phyloP scores from a whole-genome alignment of 148 eudicot species.

The Rhododendron ovatum region DNA sequence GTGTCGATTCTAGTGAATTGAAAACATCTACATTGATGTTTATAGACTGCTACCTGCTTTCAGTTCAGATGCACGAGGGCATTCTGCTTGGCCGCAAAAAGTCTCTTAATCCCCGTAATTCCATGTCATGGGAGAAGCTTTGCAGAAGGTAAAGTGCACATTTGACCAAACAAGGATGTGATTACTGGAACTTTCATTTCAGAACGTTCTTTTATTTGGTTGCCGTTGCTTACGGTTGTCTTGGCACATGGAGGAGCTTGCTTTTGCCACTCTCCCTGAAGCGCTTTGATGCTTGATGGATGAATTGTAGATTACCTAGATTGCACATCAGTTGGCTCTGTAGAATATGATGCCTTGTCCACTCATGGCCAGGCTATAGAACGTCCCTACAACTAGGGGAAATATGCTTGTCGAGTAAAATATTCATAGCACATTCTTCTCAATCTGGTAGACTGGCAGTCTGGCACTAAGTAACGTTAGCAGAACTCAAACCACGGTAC shows the following conservation, averaged over 20 bases:
- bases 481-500: too few species aligned
- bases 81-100: too few species aligned
- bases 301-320: neutral
- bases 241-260: neutral
- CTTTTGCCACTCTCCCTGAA: neutral
- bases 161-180: neutral
- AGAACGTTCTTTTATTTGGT: neutral
- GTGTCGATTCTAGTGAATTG: neutral
- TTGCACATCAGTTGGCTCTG: neutral
- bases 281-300: neutral
- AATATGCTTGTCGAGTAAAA: neutral
- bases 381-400: neutral
- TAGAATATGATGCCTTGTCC: neutral
- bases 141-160: neutral
- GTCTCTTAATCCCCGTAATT: too few species aligned
- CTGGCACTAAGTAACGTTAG: neutral
- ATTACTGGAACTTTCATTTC: neutral
- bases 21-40: neutral
- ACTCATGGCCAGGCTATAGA: neutral
- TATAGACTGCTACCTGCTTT: too few species aligned
- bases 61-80: too few species aligned
- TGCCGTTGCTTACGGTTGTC: neutral
- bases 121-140: neutral
- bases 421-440: neutral
- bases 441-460: neutral